Base-by-base conservation (phyloP, 495 filamentous ascomycete genomes). In the Umbilicaria muhlenbergii region DNA sequence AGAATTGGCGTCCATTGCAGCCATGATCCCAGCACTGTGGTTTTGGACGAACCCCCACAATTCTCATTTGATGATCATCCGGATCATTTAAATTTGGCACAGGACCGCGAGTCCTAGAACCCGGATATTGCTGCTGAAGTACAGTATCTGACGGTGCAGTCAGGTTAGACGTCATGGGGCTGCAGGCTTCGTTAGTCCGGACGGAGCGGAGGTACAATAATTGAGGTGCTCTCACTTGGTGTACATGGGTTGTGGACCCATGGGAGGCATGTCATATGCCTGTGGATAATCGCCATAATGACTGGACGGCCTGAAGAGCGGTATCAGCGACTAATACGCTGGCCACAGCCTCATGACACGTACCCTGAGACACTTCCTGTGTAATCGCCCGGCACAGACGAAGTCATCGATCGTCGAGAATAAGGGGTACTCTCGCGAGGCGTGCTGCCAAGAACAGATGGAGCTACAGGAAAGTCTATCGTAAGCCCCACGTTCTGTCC, bases 11-110 rank as follows among this genome's bases (percentile, higher is more conserved):
- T 21, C 87, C 87, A 54, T 93, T 92, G 69, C 87, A 94, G 8
- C 86, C 87, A 51, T 94, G 87, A 38, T 94, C 87, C 83, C 83
- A 94, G 61, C 87, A 94, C 57, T 92, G 87, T 3, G 87, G 86
- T 60, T 87, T 88, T 7, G 83, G 84, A 44, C 83, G 74, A 39
- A 75, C 77, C 51, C 78, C 79, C 11, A 87, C 41, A 44, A 38
- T 51, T 38, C 34, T 38, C 36, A 43, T 55, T 12, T 34, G 19
- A 28, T 28, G 24, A 10, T 39, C 44, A 40, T 46, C 44, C 11
- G 44, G 24, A 40, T 33, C 40, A n/a, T 36, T 31, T 18, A 32
- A 41, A 6, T 33, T 43, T 15, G 49, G 46, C 21, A 38, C 37
- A 15, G 37, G 4, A 18, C 37, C 31, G n/a, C 40, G 21, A n/a